Base-by-base conservation (phyloP, 306 rosid genomes). In the Astragalus glycyphyllos region DNA sequence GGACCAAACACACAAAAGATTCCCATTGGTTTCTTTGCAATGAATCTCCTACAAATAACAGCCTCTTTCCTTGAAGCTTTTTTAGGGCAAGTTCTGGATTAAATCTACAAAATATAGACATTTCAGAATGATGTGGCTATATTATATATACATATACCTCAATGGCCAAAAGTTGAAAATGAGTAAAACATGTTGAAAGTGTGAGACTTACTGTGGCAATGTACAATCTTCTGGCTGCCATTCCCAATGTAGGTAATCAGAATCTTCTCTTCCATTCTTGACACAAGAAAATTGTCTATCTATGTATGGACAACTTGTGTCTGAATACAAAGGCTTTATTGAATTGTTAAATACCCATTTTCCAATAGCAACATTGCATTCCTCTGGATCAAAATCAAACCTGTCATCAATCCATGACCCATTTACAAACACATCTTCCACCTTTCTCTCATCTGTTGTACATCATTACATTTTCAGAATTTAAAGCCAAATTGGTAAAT, bases 141-240 rank as follows among this genome's bases (percentile, higher is more conserved):
- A 54, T 54, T 11, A 74, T 16, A 40, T 73, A 42, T 48, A 31
- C 32, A 48, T 49, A 20, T 5, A 60, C 15, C 14, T 60, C 68
- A 26, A 38, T 26, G 38, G 3, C 37, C 32, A 78, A 14, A 8
- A 11, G 7, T n/a, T 11, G n/a, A 61, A 68, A 7, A 62, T 37
- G 5, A 67, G 29, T 20, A 12, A 5, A 57, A 42, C 15, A 77
- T 26, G 48, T 14, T 40, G 14, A 0, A 4, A 10, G 40, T 59
- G 48, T 41, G 50, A 42, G 48, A 46, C 65, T 54, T 47, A 94
- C 99, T 81, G 78, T 0, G 97, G 96, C 82, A 94, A 79, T 31
- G 84, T 86, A 55, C 99, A 94, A 77, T 94, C 97, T 66, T 89
- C 96, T 4, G 96, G 92, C 73, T 91, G 96, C 99, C 99, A 94